Evolutionary conservation across 1,139 yeast species (phyloP).

Genomic region (Yamadazyma blattariae): DNA sequence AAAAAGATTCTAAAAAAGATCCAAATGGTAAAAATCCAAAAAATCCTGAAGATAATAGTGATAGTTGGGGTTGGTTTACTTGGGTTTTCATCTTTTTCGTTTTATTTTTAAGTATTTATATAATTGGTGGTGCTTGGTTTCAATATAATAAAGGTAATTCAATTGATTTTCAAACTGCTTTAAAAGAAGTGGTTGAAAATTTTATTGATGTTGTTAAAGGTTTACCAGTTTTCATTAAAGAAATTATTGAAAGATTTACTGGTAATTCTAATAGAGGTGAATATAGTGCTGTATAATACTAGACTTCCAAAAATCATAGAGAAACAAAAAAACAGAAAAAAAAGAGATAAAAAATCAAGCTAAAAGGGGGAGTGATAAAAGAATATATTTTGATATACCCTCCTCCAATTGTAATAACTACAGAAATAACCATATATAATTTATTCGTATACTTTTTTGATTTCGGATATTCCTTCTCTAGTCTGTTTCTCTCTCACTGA

Average conservation of each 20-base stretch:
- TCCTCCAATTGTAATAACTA: too few relatives aligned
- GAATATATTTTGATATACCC: too few relatives aligned
- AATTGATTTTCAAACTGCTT: constrained; percentile 49
- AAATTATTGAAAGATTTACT: constrained; percentile 66
- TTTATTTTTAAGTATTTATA: constrained; percentile 65
- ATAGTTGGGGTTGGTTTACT: constrained; percentile 75
- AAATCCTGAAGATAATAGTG: constrained; percentile 26
- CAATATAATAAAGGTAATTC: constrained; percentile 55
- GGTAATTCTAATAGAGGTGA: constrained; percentile 79
- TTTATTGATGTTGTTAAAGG: constrained; percentile 57
- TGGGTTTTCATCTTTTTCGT: constrained; percentile 71
- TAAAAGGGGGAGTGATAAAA: too few relatives aligned
- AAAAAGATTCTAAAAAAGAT: constrained; percentile 14
- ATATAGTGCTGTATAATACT: constrained; percentile 73
- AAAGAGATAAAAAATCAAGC: too few relatives aligned
- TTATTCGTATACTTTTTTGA: too few relatives aligned
- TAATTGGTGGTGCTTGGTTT: constrained; percentile 80
- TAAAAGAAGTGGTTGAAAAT: constrained; percentile 73
- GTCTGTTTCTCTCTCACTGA: too few relatives aligned
- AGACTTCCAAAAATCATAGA: too few relatives aligned
- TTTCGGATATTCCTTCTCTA: too few relatives aligned
- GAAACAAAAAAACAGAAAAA: too few relatives aligned
- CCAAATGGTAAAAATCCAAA: constrained; percentile 15
- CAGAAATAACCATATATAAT: too few relatives aligned
- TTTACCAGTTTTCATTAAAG: constrained; percentile 69